Conservation (phyloP, 202 grass and related monocot genomes). For the Schoenoplectus triqueter region DNA sequence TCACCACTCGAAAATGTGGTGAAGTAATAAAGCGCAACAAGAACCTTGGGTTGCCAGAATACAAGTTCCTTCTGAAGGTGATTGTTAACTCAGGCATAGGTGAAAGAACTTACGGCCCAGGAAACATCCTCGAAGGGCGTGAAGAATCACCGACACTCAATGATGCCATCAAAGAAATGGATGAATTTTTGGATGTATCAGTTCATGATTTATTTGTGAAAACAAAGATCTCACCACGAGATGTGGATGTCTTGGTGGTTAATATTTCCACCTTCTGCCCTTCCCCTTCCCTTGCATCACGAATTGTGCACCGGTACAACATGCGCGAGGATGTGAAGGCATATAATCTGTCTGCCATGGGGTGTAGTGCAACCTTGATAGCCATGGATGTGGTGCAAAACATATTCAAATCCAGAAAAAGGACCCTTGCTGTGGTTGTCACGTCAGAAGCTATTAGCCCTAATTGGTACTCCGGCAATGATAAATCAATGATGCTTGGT, state of each 20-base stretch:
- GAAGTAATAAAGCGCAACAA: slow-evolving; percentile 55
- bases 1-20: slow-evolving; percentile 43
- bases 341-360: slow-evolving; percentile 88
- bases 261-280: slow-evolving; percentile 82
- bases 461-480: slow-evolving; percentile 89
- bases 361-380: slow-evolving; percentile 81
- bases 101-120: slow-evolving; percentile 79
- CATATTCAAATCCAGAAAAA: slow-evolving; percentile 45
- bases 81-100: slow-evolving; percentile 92
- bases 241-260: slow-evolving; percentile 70
- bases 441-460: slow-evolving; percentile 77
- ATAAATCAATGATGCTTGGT: slow-evolving; percentile 98
- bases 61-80: slow-evolving; percentile 92
- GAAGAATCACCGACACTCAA: slow-evolving; percentile 57
- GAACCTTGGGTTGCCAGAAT: slow-evolving; percentile 59
- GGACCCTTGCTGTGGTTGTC: slow-evolving; percentile 55
- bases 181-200: slow-evolving; percentile 57
- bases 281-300: slow-evolving; percentile 48
- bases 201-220: slow-evolving; percentile 48
- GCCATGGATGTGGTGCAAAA: slow-evolving; percentile 68
- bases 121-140: slow-evolving; percentile 69
- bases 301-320: slow-evolving; percentile 44
- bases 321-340: slow-evolving; percentile 68
- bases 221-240: slow-evolving; percentile 30
- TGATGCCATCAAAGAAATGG: slow-evolving; percentile 74